Percentiles rank a stretch among this genome's conserved stretches.
These are phyloP conservation scores for Westerdykella sp. DNA, from an alignment of 2,329 filamentous ascomycete genomes.

Conservation along the genomic window DNA sequence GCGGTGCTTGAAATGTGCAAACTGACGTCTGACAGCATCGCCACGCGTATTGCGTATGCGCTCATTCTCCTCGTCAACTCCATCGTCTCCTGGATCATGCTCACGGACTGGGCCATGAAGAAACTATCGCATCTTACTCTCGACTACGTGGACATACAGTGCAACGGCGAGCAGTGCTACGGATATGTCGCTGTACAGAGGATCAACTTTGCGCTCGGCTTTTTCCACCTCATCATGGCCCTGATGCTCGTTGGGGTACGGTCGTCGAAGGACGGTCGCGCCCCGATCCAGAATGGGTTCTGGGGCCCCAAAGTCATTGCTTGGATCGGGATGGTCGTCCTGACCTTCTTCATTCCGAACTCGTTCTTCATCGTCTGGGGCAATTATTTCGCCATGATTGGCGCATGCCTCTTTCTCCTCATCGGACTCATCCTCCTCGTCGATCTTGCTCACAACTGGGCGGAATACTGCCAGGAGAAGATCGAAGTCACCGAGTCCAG, in stretches of 20 bases:
- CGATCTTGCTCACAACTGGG: constrained; percentile 93
- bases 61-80: constrained; percentile 94
- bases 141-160: constrained; percentile 94
- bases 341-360: constrained; percentile 95
- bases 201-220: constrained; percentile 93
- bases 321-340: constrained; percentile 79
- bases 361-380: constrained; percentile 93
- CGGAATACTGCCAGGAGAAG: constrained; percentile 88
- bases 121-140: constrained; percentile 88
- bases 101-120: constrained; percentile 96
- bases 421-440: constrained; percentile 88
- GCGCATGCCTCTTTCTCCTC: constrained; percentile 88
- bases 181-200: constrained; percentile 95
- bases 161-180: constrained; percentile 80
- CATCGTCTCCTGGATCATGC: constrained; percentile 97
- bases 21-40: constrained; percentile 57
- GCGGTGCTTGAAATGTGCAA: not conserved
- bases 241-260: constrained; percentile 79
- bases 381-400: constrained; percentile 82
- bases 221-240: constrained; percentile 86
- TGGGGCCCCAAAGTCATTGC: constrained; percentile 94
- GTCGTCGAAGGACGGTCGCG: constrained; percentile 79
- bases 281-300: constrained; percentile 92
- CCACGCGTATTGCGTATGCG: constrained; percentile 93
- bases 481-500: constrained; percentile 85